Percentiles rank a stretch among this genome's conserved stretches.
Evolutionary conservation across 495 filamentous ascomycete genomes (phyloP).

Genomic region (Mytilinidion resinicola): DNA sequence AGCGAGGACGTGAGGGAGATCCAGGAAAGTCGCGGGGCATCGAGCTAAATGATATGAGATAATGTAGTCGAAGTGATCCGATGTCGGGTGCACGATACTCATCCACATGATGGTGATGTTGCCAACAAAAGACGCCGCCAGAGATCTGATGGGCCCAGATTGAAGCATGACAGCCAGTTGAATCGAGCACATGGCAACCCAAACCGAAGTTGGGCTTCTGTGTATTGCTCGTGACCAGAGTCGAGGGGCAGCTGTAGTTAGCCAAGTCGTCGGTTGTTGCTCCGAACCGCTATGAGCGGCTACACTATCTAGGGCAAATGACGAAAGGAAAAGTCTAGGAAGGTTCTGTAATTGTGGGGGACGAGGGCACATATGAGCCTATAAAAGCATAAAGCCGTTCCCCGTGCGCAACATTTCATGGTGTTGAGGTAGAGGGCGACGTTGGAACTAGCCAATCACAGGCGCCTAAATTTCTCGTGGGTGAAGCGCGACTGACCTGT

Average conservation of each 20-base stretch:
- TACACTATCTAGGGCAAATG: constrained; percentile 14
- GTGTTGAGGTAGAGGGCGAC: constrained; percentile 16
- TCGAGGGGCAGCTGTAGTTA: background rate
- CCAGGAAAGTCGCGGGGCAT: constrained; percentile 5
- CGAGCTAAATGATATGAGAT: background rate
- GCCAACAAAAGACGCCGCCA: constrained; percentile 1
- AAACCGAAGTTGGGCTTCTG: background rate
- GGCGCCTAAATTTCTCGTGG: background rate
- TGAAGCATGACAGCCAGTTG: constrained; percentile 14
- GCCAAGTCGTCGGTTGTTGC: background rate
- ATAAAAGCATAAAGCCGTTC: constrained; percentile 6
- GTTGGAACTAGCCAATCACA: constrained; percentile 13
- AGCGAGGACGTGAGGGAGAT: background rate
- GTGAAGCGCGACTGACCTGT: background rate
- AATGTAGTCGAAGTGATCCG: constrained; percentile 7
- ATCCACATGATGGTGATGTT: constrained; percentile 21
- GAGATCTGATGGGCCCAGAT: background rate
- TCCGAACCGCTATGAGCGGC: constrained; percentile 23
- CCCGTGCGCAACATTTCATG: constrained; percentile 14
- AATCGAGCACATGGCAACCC: constrained; percentile 14
- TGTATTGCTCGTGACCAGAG: constrained; percentile 4
- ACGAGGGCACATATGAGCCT: constrained; percentile 1
- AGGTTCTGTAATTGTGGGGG: background rate
- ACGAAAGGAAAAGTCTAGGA: constrained; percentile 11
- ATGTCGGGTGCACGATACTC: constrained; percentile 15